These are phyloP conservation scores for Platanthera guangdongensis DNA, from an alignment of 106 monocot genomes.

Conservation along the genomic window DNA sequence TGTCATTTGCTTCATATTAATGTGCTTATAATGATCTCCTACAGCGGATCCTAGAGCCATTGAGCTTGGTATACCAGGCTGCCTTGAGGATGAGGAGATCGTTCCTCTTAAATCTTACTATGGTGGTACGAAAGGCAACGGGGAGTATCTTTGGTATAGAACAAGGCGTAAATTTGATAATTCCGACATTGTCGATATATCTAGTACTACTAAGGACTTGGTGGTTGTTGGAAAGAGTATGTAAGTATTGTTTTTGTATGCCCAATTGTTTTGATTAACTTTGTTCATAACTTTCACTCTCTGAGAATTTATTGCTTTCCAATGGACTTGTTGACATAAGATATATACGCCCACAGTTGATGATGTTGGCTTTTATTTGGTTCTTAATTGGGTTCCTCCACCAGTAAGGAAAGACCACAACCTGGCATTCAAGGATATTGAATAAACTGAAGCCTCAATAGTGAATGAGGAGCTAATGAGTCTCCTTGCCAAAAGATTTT, in stretches of 20 bases:
- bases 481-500: too few species aligned
- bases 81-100: slow-evolving; percentile 70
- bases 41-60: slow-evolving; percentile 75
- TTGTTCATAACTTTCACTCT: background rate
- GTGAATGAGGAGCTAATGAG: too few species aligned
- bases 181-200: slow-evolving; percentile 24
- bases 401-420: too few species aligned
- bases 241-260: slow-evolving; percentile 30
- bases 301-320: background rate
- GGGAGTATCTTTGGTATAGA: slow-evolving; percentile 77
- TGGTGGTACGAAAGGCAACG: slow-evolving; percentile 84
- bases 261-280: background rate
- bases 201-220: slow-evolving; percentile 21
- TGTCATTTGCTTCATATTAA: background rate
- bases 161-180: slow-evolving; percentile 39
- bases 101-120: slow-evolving; percentile 75
- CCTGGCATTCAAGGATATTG: too few species aligned
- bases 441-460: too few species aligned
- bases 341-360: slow-evolving; percentile 74
- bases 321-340: slow-evolving; percentile 29
- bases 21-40: background rate
- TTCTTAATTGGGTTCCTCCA: slow-evolving; percentile 76
- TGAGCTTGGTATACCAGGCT: slow-evolving; percentile 64
- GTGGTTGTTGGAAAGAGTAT: slow-evolving; percentile 50
- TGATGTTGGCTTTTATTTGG: slow-evolving; percentile 75